Evolutionary conservation across 331 rosid genomes (phyloP).

Genomic region (Ulmus americana): DNA sequence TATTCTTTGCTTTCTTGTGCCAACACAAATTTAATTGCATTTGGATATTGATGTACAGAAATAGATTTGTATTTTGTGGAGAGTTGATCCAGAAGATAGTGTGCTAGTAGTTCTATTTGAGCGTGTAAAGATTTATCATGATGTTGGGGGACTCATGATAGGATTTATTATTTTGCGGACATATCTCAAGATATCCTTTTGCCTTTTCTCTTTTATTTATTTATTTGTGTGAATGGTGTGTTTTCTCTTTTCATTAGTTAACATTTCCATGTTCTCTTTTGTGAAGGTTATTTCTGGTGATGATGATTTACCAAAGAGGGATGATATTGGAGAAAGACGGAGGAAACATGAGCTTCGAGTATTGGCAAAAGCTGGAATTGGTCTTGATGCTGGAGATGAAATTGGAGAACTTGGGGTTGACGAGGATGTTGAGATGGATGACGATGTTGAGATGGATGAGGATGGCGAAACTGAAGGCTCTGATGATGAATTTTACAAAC

Average conservation of each 20-base stretch:
- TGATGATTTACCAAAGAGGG: slow-evolving; percentile 77
- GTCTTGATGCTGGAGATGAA: slow-evolving; percentile 36
- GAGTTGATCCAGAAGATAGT: too few species aligned
- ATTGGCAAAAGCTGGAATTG: slow-evolving; percentile 62
- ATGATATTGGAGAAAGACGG: slow-evolving; percentile 62
- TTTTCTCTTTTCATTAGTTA: neutral
- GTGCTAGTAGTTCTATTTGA: too few species aligned
- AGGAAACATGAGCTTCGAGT: slow-evolving; percentile 56
- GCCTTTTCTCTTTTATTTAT: neutral
- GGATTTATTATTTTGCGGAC: too few species aligned
- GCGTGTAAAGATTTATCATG: too few species aligned
- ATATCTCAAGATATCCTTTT: neutral
- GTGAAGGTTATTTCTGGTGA: slow-evolving; percentile 72
- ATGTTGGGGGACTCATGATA: too few species aligned
- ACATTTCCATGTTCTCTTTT: neutral
- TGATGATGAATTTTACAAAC: slow-evolving; percentile 60
- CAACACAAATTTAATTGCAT: too few species aligned
- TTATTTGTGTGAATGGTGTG: neutral
- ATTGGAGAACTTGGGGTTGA: slow-evolving; percentile 27
- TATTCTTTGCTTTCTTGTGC: too few species aligned
- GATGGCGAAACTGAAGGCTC: slow-evolving; percentile 39
- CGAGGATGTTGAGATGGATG: slow-evolving; percentile 35
- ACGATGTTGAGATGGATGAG: slow-evolving; percentile 36
- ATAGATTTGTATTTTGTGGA: too few species aligned
- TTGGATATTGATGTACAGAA: too few species aligned